Evolutionary conservation across 176 grass and related monocot species (phyloP).

Genomic region (Oropetium thomaeum): DNA sequence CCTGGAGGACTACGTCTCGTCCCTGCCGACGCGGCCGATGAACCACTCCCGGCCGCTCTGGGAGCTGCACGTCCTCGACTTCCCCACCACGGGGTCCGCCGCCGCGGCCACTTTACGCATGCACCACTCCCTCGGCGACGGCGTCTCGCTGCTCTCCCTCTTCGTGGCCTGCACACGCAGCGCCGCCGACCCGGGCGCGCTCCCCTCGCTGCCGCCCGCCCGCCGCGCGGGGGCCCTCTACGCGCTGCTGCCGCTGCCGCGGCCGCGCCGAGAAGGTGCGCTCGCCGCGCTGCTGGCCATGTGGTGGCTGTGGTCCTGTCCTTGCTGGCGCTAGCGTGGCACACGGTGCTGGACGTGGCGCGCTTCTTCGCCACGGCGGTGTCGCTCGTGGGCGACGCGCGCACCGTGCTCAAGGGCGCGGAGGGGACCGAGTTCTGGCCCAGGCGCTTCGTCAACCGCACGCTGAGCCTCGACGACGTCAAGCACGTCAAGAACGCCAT

Average conservation of each 20-base stretch:
- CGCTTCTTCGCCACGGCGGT: too few species aligned
- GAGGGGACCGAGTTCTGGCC: constrained; percentile 55
- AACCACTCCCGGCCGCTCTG: constrained; percentile 65
- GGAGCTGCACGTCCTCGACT: constrained; percentile 84
- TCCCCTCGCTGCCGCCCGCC: constrained; percentile 28
- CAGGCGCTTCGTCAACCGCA: constrained; percentile 64
- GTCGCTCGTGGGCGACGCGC: constrained; percentile 40
- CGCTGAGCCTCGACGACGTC: constrained; percentile 72
- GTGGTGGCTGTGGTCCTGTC: too few species aligned
- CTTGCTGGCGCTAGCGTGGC: too few species aligned
- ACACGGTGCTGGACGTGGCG: too few species aligned
- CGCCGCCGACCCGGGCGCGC: constrained; percentile 42
- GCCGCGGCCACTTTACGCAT: constrained; percentile 52
- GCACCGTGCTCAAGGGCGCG: constrained; percentile 53
- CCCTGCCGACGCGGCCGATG: constrained; percentile 52
- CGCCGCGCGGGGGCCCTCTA: too few species aligned
- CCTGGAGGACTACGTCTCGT: constrained; percentile 72
- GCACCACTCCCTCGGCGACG: constrained; percentile 88
- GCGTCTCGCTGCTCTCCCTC: constrained; percentile 79
- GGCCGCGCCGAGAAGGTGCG: too few species aligned
- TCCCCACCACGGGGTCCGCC: constrained; percentile 58
- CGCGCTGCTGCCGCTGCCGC: too few species aligned
- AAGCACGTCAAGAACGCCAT: constrained; percentile 75
- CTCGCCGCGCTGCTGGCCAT: too few species aligned
- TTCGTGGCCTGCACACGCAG: constrained; percentile 71